A percentile compares a stretch with the other conserved stretches of the same genome.
Evolutionary conservation across 2,329 filamentous ascomycete genomes (phyloP).

Genomic region (Fusarium sp.): DNA sequence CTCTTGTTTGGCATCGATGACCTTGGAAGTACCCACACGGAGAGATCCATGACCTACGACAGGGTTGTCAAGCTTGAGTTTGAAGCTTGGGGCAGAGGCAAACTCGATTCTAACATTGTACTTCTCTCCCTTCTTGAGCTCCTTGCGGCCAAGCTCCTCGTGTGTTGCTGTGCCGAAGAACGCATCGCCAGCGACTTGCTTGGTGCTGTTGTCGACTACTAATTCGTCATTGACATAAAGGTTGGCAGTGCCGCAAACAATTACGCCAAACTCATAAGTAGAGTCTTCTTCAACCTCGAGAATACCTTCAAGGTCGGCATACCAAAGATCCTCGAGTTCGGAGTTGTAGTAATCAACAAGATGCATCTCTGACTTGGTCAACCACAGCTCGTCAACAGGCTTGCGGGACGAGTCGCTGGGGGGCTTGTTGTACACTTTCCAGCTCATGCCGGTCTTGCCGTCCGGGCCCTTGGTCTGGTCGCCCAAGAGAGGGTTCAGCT

Average conservation of each 20-base stretch:
- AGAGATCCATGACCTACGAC: slow-evolving; percentile 70
- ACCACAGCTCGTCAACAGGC: slow-evolving; percentile 62
- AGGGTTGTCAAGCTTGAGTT: slow-evolving; percentile 62
- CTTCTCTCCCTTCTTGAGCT: slow-evolving; percentile 68
- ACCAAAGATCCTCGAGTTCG: slow-evolving; percentile 67
- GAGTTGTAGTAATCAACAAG: slow-evolving; percentile 65
- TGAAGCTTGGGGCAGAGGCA: slow-evolving; percentile 68
- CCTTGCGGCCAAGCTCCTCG: slow-evolving; percentile 70
- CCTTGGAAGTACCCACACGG: slow-evolving; percentile 70
- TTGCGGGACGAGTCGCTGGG: slow-evolving; percentile 60
- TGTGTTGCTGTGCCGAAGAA: slow-evolving; percentile 74
- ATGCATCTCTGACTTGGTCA: slow-evolving; percentile 62
- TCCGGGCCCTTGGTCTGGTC: slow-evolving; percentile 62
- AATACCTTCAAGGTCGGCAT: slow-evolving; percentile 70
- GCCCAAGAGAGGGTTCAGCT: slow-evolving; percentile 70
- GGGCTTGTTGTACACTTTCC: slow-evolving; percentile 72
- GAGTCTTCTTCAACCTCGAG: slow-evolving; percentile 70
- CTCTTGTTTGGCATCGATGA: slow-evolving; percentile 68
- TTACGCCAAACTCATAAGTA: slow-evolving; percentile 73
- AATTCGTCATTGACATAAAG: slow-evolving; percentile 72
- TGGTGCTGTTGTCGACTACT: slow-evolving; percentile 74
- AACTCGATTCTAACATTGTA: slow-evolving; percentile 72
- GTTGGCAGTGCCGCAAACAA: slow-evolving; percentile 74
- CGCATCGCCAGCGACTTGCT: slow-evolving; percentile 70
- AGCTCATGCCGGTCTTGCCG: slow-evolving; percentile 69